Evolutionary conservation across 495 filamentous ascomycete species (phyloP).

Genomic region (Xylaria venustula): DNA sequence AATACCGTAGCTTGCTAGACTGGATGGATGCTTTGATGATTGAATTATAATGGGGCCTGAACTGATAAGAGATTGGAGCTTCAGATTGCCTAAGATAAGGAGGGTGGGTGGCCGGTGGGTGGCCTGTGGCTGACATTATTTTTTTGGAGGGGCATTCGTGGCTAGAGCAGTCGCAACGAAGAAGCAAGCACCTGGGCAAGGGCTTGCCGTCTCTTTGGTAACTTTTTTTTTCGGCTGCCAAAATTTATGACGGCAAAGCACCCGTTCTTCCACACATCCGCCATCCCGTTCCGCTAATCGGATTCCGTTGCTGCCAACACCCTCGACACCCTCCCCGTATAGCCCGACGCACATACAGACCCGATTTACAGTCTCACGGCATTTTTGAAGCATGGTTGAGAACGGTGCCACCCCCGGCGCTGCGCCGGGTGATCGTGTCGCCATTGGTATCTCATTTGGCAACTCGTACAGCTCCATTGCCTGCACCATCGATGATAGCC

Average conservation of each 20-base stretch:
- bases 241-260: constrained; percentile 18
- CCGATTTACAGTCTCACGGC: background rate
- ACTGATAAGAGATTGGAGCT: too few relatives aligned
- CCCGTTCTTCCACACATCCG: background rate
- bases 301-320: background rate
- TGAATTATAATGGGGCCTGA: constrained; percentile 12
- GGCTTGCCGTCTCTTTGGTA: constrained; percentile 9
- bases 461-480: constrained; percentile 98
- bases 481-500: constrained; percentile 85
- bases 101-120: background rate
- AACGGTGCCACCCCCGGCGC: constrained; percentile 24
- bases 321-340: background rate
- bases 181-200: too few relatives aligned
- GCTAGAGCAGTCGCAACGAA: constrained; percentile 10
- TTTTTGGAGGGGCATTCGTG: constrained; percentile 27
- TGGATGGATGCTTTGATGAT: too few relatives aligned
- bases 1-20: too few relatives aligned
- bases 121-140: too few relatives aligned
- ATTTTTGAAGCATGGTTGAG: constrained; percentile 35
- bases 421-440: constrained; percentile 61
- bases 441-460: constrained; percentile 96
- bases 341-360: background rate
- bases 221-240: constrained; percentile 15
- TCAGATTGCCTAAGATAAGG: constrained; percentile 4
- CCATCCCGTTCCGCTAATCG: constrained; percentile 3